phyloP scores from a whole-genome alignment of 306 rosid genomes.

The Rosa persica region DNA sequence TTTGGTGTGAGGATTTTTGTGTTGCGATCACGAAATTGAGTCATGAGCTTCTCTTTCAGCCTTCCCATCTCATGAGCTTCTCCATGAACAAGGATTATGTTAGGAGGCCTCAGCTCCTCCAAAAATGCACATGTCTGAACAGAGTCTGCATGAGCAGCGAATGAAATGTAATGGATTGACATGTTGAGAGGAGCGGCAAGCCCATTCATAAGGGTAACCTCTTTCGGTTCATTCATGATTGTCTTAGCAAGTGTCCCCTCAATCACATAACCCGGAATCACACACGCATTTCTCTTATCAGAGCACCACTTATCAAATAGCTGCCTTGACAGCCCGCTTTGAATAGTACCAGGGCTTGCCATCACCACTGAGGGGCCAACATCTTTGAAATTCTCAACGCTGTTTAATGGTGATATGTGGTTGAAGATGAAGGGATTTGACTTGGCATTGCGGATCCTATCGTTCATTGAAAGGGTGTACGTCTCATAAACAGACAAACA shows the following conservation, averaged over 20 bases:
- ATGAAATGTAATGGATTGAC: conserved; percentile 93
- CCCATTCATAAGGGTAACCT: conserved; percentile 89
- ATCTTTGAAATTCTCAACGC: conserved; percentile 81
- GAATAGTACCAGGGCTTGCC: conserved; percentile 97
- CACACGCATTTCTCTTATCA: conserved; percentile 79
- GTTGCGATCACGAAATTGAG: conserved; percentile 79
- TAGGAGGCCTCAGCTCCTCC: conserved; percentile 90
- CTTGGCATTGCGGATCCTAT: conserved; percentile 87
- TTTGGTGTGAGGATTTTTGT: conserved; percentile 84
- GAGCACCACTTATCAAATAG: conserved; percentile 95
- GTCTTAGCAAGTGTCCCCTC: conserved; percentile 95
- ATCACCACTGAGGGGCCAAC: conserved; percentile 89
- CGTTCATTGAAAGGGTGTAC: conserved; percentile 94
- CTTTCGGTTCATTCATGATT: conserved; percentile 88
- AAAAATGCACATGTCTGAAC: conserved; percentile 90
- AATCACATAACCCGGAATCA: conserved; percentile 83
- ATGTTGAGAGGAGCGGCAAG: conserved; percentile 85
- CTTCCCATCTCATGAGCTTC: conserved; percentile 97
- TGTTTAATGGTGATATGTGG: conserved; percentile 74
- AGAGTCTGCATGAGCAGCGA: conserved; percentile 96
- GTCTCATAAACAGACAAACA: conserved; percentile 94
- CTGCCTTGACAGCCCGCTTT: conserved; percentile 88
- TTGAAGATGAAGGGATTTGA: conserved; percentile 86
- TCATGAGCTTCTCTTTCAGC: conserved; percentile 84
- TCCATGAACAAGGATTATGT: conserved; percentile 94